Conservation (phyloP, 1,139 yeast species). For the Suhomyces atakaporum region DNA sequence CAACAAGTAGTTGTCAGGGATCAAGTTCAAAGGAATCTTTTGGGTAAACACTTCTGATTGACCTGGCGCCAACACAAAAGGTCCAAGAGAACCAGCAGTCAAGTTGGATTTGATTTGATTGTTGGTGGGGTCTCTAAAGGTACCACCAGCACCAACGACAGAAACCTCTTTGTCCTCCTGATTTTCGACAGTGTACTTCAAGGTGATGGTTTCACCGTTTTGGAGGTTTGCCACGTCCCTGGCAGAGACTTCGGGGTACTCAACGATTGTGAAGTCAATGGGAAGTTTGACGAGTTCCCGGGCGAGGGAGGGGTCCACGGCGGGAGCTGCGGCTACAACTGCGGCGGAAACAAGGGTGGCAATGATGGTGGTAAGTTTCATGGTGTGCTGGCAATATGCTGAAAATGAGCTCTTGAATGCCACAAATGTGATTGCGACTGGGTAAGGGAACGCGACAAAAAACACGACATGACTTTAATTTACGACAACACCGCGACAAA, state of each 20-base stretch:
- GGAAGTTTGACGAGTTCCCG: constrained; percentile 31
- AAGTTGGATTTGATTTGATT: constrained; percentile 59
- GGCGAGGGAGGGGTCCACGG: constrained; percentile 20
- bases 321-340: constrained; percentile 19
- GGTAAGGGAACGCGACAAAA: no score
- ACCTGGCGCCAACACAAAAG: constrained; percentile 54
- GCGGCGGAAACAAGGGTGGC: constrained; percentile 20
- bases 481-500: no score
- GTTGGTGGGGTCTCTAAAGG: constrained; percentile 57
- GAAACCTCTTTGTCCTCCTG: constrained; percentile 49
- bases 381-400: constrained; percentile 7
- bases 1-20: constrained; percentile 60
- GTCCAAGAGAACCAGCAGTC: constrained; percentile 67
- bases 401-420: no score
- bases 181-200: constrained; percentile 59
- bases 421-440: no score
- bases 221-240: constrained; percentile 43
- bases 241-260: constrained; percentile 37
- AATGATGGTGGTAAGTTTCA: constrained; percentile 23
- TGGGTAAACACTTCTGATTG: constrained; percentile 53
- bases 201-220: constrained; percentile 57
- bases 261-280: constrained; percentile 45
- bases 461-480: no score
- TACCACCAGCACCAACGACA: constrained; percentile 76
- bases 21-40: constrained; percentile 54